Evolutionary conservation across 2,329 filamentous ascomycete species (phyloP).

Genomic region (Curvularia verruculosa): DNA sequence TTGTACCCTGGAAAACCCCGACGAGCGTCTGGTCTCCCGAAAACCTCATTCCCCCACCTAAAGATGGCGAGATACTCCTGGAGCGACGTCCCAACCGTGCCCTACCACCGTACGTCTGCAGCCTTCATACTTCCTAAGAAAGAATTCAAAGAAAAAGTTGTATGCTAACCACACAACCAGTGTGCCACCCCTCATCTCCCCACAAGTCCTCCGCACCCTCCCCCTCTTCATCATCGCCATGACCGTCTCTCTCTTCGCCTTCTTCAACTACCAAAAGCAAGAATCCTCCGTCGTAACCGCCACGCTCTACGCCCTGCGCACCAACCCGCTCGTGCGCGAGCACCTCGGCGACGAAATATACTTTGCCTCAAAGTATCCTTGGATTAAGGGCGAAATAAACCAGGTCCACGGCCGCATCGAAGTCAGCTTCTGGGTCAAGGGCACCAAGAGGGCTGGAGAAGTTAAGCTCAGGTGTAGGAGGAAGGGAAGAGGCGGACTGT

Average conservation of each 20-base stretch:
- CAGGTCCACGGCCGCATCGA: constrained; percentile 91
- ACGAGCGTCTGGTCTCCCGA: constrained; percentile 49
- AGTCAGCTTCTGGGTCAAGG: constrained; percentile 85
- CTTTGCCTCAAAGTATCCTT: constrained; percentile 56
- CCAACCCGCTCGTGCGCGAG: constrained; percentile 73
- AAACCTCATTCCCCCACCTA: constrained; percentile 44
- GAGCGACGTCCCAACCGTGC: constrained; percentile 44
- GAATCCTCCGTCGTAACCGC: constrained; percentile 82
- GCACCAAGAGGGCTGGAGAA: constrained; percentile 70
- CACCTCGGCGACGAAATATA: constrained; percentile 75
- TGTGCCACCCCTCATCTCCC: constrained; percentile 44
- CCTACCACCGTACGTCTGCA: constrained; percentile 40
- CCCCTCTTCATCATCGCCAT: constrained; percentile 81
- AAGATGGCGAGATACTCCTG: constrained; percentile 43
- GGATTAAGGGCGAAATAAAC: constrained; percentile 74
- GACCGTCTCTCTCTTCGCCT: constrained; percentile 74
- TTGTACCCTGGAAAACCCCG: constrained; percentile 48
- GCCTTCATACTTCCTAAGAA: background rate
- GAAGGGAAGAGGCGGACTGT: constrained; percentile 70
- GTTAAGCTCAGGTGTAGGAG: constrained; percentile 84
- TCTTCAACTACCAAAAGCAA: constrained; percentile 99
- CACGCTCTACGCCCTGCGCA: constrained; percentile 90
- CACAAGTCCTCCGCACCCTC: constrained; percentile 62
- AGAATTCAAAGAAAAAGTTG: background rate
- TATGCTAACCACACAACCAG: constrained; percentile 19